Percentiles rank a stretch among this genome's conserved stretches.
Evolutionary conservation across 345 rosid species (phyloP).

Genomic region (Hypericum androsaemum): DNA sequence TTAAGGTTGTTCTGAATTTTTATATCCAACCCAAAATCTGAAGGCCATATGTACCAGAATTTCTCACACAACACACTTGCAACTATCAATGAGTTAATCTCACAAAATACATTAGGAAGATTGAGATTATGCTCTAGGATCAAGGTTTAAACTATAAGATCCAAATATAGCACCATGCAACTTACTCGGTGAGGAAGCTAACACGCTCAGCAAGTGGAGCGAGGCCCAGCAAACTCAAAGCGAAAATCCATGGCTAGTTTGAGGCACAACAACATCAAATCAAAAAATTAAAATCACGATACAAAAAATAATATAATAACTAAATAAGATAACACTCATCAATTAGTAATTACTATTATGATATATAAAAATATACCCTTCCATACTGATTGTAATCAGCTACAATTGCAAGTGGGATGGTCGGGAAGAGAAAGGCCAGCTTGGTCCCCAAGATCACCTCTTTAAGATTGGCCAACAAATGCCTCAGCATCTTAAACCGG

Average conservation of each 20-base stretch:
- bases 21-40: too few species aligned
- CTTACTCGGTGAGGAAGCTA: conserved; percentile 90
- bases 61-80: too few species aligned
- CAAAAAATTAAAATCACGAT: background rate
- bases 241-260: conserved; percentile 66
- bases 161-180: background rate
- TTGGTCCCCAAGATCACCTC: conserved; percentile 41
- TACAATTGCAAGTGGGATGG: conserved; percentile 38
- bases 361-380: conserved; percentile 27
- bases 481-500: conserved; percentile 24
- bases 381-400: conserved; percentile 34
- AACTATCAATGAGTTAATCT: too few species aligned
- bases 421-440: conserved; percentile 44
- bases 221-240: conserved; percentile 69
- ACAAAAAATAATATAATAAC: background rate
- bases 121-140: background rate
- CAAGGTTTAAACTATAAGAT: background rate
- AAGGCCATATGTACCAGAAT: too few species aligned
- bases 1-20: too few species aligned
- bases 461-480: conserved; percentile 28
- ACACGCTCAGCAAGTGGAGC: conserved; percentile 78
- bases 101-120: background rate
- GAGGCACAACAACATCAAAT: background rate
- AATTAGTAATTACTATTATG: background rate
- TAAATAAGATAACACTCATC: too few species aligned